Percentiles rank a stretch among this genome's conserved stretches.
Conservation (phyloP, 768 basidiomycete genomes). For the Clitopilus hobsonii region DNA sequence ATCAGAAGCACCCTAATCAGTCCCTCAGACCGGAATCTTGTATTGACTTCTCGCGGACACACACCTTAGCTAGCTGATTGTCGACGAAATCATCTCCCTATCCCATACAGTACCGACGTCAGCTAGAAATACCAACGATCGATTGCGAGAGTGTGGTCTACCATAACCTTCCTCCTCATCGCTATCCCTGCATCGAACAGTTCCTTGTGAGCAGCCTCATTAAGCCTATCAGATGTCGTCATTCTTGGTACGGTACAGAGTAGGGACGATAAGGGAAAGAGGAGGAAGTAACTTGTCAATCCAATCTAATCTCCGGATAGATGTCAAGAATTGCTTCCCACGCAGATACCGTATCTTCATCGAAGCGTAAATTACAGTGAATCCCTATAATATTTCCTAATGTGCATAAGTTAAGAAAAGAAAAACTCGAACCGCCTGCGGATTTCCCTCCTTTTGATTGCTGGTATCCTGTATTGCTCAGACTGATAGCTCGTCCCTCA, state of each 20-base stretch:
- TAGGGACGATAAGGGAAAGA: too few species aligned
- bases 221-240: conserved; percentile 18
- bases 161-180: conserved; percentile 38
- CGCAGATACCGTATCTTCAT: too few species aligned
- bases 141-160: conserved; percentile 5
- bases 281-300: too few species aligned
- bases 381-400: too few species aligned
- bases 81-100: conserved; percentile 41
- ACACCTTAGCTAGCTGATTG: conserved; percentile 32
- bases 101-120: too few species aligned
- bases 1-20: conserved; percentile 29
- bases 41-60: not conserved
- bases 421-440: too few species aligned
- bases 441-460: too few species aligned
- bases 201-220: conserved; percentile 33
- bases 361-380: too few species aligned
- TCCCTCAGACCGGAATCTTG: not conserved
- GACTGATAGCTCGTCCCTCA: not conserved
- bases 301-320: too few species aligned
- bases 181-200: conserved; percentile 37
- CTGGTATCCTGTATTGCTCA: not conserved
- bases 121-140: not conserved
- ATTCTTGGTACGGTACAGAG: too few species aligned
- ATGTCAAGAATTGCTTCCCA: too few species aligned
- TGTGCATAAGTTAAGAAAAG: too few species aligned